Percentiles rank a stretch among this genome's conserved stretches.
phyloP scores from a whole-genome alignment of 2,329 filamentous ascomycete species.

The Aspergillus sojae region DNA sequence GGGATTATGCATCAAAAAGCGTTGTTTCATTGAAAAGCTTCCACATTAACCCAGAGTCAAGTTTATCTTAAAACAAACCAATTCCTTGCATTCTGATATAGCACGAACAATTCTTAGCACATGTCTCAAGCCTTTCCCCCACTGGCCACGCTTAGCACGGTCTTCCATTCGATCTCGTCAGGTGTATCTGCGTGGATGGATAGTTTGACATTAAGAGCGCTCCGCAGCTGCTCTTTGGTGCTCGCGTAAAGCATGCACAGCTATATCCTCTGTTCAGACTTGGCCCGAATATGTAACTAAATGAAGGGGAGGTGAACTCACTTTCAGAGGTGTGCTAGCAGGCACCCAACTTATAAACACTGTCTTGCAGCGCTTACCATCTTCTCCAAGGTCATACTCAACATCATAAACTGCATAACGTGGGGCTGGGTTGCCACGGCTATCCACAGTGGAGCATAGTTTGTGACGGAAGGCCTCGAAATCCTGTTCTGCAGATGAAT shows the following conservation, averaged over 20 bases:
- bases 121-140: not conserved
- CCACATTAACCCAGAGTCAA: not conserved
- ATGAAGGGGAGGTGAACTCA: not conserved
- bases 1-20: not conserved
- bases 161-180: conserved; percentile 12
- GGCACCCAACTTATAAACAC: conserved; percentile 11
- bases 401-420: conserved; percentile 43
- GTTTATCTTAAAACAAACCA: not conserved
- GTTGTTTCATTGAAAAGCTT: not conserved
- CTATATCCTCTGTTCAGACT: not conserved
- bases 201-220: conserved; percentile 1
- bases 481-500: conserved; percentile 34
- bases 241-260: conserved; percentile 35
- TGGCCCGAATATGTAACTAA: not conserved
- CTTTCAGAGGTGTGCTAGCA: not conserved
- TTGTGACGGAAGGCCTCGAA: conserved; percentile 28
- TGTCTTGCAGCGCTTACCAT: conserved; percentile 35
- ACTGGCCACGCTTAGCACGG: conserved; percentile 3
- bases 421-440: not conserved
- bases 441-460: conserved; percentile 28
- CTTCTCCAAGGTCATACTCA: conserved; percentile 39
- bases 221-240: conserved; percentile 7
- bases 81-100: not conserved
- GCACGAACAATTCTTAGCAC: not conserved
- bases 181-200: conserved; percentile 9